phyloP scores from a whole-genome alignment of 1,284 basidiomycete species.

The Afroboletus lepidellus region DNA sequence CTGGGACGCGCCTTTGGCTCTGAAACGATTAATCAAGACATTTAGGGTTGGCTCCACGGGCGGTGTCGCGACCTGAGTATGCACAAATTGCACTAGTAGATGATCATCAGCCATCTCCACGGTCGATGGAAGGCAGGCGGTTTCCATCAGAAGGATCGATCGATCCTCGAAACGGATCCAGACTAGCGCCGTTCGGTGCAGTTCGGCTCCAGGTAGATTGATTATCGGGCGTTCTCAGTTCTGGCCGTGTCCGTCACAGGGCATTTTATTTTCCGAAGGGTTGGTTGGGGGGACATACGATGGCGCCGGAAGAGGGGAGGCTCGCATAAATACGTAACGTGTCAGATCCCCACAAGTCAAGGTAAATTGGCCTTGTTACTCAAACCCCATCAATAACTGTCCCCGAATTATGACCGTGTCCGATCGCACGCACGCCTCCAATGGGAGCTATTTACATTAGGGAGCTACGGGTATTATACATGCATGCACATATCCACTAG shows the following conservation, averaged over 20 bases:
- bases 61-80: not conserved
- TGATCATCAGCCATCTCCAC: constrained; percentile 3
- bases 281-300: not conserved
- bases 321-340: constrained; percentile 24
- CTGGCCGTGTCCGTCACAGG: constrained; percentile 1
- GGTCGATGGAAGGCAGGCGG: constrained; percentile 16
- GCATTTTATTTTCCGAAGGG: constrained; percentile 4
- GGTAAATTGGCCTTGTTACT: constrained; percentile 29
- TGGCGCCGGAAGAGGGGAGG: constrained; percentile 9
- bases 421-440: constrained; percentile 7
- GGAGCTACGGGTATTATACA: constrained; percentile 34
- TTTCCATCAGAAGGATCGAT: constrained; percentile 35
- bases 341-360: constrained; percentile 28
- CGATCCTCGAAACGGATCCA: constrained; percentile 22
- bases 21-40: not conserved
- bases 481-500: constrained; percentile 40
- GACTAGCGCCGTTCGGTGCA: constrained; percentile 13
- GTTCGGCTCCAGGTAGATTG: constrained; percentile 10
- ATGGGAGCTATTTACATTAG: constrained; percentile 33
- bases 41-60: not conserved
- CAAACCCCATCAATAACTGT: constrained; percentile 28
- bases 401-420: constrained; percentile 9
- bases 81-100: not conserved
- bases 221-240: constrained; percentile 4
- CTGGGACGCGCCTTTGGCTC: no score